Conservation (phyloP, 116 monocot species). For the Cymodocea nodosa region DNA sequence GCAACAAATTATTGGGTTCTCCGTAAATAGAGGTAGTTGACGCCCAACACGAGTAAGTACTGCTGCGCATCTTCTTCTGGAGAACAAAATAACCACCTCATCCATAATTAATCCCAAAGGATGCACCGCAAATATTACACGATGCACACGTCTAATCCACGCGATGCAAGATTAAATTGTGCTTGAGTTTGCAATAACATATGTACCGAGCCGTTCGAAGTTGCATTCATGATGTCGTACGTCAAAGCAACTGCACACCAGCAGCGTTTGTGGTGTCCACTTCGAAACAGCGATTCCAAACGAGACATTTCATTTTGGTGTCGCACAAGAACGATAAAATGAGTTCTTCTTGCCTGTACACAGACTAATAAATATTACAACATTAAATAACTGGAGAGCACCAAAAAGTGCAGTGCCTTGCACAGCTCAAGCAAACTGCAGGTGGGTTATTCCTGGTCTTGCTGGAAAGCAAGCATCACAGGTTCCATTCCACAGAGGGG, state of each 20-base stretch:
- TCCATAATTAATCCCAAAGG: too few species aligned
- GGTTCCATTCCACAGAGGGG: too few species aligned
- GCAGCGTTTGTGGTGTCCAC: not conserved
- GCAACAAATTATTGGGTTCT: too few species aligned
- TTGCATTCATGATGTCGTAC: not conserved
- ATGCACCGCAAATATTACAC: too few species aligned
- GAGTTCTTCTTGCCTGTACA: constrained; percentile 5
- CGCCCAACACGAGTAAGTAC: too few species aligned
- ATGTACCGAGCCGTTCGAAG: not conserved
- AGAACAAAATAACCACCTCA: too few species aligned
- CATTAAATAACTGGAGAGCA: not conserved
- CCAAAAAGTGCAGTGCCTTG: not conserved
- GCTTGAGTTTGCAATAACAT: too few species aligned
- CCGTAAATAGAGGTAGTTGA: too few species aligned
- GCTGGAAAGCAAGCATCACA: not conserved
- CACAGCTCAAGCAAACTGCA: not conserved
- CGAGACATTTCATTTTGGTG: not conserved
- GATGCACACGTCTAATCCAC: too few species aligned
- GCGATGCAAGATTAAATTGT: too few species aligned
- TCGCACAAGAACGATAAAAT: not conserved
- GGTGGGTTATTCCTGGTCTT: not conserved
- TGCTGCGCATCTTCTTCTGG: too few species aligned
- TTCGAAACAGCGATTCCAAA: not conserved
- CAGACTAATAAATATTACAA: not conserved
- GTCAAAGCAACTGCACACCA: not conserved